Evolutionary conservation across 495 filamentous ascomycete species (phyloP).

Genomic region (Tricharina praecox): DNA sequence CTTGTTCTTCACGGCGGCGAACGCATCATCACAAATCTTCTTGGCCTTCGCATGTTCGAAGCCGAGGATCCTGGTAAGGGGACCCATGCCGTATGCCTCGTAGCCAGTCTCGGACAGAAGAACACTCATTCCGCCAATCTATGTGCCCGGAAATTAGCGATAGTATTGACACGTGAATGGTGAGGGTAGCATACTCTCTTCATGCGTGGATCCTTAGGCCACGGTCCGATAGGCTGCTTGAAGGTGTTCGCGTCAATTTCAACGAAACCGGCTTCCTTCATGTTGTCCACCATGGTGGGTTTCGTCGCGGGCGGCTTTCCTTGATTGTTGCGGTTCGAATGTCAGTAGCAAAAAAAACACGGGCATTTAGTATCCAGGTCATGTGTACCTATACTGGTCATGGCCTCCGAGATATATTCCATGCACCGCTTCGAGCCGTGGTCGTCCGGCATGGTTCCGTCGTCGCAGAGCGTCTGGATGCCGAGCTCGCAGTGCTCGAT

Average conservation of each 20-base stretch:
- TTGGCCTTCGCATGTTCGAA: slow-evolving; percentile 4
- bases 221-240: slow-evolving; percentile 9
- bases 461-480: slow-evolving; percentile 27
- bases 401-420: background rate
- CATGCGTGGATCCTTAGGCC: slow-evolving; percentile 10
- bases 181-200: slow-evolving; percentile 3
- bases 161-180: no score
- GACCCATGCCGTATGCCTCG: slow-evolving; percentile 7
- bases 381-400: background rate
- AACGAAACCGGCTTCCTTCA: slow-evolving; percentile 26
- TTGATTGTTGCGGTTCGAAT: no score
- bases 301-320: slow-evolving; percentile 4
- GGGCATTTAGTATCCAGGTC: no score
- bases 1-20: slow-evolving; percentile 2
- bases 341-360: no score
- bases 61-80: slow-evolving; percentile 10
- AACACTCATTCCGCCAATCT: background rate
- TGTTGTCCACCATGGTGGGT: slow-evolving; percentile 4
- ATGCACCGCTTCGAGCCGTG: background rate
- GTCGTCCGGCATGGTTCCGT: slow-evolving; percentile 3
- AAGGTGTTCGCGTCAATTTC: slow-evolving; percentile 19
- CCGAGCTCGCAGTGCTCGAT: slow-evolving; percentile 1
- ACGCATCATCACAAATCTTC: slow-evolving; percentile 6
- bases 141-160: no score
- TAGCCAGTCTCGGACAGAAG: background rate